A percentile compares a stretch with the other conserved stretches of the same genome.
Conservation (phyloP, 441 rosid species). For the Hura crepitans region DNA sequence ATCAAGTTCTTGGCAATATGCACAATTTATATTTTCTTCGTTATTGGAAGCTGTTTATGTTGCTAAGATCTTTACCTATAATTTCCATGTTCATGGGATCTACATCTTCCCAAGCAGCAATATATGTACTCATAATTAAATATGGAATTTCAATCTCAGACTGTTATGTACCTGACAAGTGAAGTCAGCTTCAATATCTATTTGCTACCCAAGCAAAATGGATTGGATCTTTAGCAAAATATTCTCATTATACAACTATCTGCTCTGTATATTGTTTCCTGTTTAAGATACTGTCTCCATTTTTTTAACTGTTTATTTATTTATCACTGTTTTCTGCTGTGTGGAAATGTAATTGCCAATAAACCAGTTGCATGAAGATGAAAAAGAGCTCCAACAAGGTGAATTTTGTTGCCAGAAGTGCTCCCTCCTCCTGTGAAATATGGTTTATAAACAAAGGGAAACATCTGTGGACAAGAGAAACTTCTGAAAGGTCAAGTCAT, state of each 20-base stretch:
- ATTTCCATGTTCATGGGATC: neutral
- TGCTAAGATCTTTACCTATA: neutral
- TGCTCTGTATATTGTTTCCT: neutral
- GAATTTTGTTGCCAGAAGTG: constrained; percentile 42
- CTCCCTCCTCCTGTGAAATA: constrained; percentile 53
- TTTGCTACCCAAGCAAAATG: neutral
- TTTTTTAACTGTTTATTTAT: neutral
- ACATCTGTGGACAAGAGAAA: constrained; percentile 52
- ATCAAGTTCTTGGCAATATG: neutral
- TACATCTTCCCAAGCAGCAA: neutral
- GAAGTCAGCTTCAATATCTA: neutral
- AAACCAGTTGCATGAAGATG: constrained; percentile 47
- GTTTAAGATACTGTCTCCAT: constrained; percentile 4
- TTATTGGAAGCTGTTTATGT: constrained; percentile 4
- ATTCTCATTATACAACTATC: neutral
- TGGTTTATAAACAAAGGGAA: constrained; percentile 63
- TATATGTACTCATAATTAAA: neutral
- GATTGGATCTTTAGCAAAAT: neutral
- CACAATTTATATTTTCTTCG: neutral
- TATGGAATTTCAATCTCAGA: neutral
- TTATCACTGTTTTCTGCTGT: neutral
- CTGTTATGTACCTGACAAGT: neutral
- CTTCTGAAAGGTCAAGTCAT: constrained; percentile 31
- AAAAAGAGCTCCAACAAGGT: constrained; percentile 48
- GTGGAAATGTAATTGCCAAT: constrained; percentile 20